Conservation (phyloP, 208 protist genomes). For the Wallacemonas sp. region DNA sequence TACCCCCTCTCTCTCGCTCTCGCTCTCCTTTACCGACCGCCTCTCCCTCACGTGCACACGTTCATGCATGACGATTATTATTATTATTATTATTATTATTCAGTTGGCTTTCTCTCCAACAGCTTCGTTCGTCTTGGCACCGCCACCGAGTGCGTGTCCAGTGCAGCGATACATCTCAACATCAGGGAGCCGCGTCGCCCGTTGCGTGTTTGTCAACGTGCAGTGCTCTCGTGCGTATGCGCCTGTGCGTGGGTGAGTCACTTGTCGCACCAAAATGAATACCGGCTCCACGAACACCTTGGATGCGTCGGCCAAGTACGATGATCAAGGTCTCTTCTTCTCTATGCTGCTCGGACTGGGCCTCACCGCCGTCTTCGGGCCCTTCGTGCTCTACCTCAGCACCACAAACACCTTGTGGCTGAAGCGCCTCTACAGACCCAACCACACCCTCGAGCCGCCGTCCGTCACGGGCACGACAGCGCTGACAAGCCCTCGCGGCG, state of each 20-base stretch:
- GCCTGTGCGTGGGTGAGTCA: no score
- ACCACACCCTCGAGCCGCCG: conserved; percentile 61
- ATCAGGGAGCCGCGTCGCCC: no score
- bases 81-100: background rate
- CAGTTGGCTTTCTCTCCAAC: background rate
- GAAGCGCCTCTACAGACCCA: conserved; percentile 72
- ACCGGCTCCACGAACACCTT: conserved; percentile 3
- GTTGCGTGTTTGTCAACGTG: no score
- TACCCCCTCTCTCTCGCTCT: background rate
- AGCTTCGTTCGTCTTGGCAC: no score
- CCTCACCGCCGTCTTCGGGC: conserved; percentile 29
- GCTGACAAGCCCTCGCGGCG: background rate
- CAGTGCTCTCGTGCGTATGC: no score
- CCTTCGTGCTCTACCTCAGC: conserved; percentile 37
- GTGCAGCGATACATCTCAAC: no score
- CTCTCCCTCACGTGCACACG: background rate
- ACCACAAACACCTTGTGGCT: conserved; percentile 52
- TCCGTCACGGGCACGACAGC: background rate
- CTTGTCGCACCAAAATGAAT: conserved; percentile 6
- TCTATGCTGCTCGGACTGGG: conserved; percentile 39
- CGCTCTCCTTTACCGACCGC: background rate
- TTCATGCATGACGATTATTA: no score
- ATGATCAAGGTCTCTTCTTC: conserved; percentile 80
- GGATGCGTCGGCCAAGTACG: conserved; percentile 33
- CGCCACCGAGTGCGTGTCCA: no score